Percentiles rank a stretch among this genome's conserved stretches.
These are phyloP conservation scores for Neonectria punicea DNA, from an alignment of 2,329 filamentous ascomycete genomes.

Conservation along the genomic window DNA sequence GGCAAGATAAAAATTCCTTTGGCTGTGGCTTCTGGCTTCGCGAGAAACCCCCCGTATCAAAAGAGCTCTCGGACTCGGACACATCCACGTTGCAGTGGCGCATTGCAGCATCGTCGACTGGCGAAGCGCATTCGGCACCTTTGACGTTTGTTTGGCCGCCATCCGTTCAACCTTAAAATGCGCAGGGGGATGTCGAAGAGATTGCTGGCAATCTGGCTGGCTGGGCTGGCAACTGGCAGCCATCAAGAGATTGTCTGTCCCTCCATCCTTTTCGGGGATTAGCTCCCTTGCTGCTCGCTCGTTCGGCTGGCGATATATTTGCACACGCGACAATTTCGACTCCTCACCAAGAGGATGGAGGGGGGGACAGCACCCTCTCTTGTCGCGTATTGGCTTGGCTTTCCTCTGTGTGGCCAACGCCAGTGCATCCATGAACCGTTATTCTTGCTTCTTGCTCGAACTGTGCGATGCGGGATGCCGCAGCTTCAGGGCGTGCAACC, in stretches of 20 bases:
- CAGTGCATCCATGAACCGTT: background rate
- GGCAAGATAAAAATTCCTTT: background rate
- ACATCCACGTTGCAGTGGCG: constrained; percentile 27
- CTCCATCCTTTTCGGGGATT: constrained; percentile 9
- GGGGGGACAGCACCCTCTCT: background rate
- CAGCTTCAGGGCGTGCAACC: constrained; percentile 17
- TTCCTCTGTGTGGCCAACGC: background rate
- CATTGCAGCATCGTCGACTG: constrained; percentile 16
- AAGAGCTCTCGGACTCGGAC: constrained; percentile 27
- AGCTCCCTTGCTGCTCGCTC: constrained; percentile 27
- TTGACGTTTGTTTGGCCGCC: constrained; percentile 27
- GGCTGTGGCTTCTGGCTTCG: background rate
- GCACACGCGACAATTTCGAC: background rate
- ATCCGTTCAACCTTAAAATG: constrained; percentile 35
- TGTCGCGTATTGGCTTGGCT: background rate
- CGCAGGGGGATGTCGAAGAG: constrained; percentile 3
- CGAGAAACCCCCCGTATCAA: background rate
- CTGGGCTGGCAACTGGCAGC: background rate
- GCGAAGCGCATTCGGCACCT: constrained; percentile 2
- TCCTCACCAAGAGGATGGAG: background rate
- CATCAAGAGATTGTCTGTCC: constrained; percentile 13
- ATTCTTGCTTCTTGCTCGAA: background rate
- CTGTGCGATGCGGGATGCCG: background rate
- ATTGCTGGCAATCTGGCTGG: background rate
- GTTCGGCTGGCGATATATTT: constrained; percentile 7